phyloP scores from a whole-genome alignment of 331 rosid genomes.

The Quercus tomentella region DNA sequence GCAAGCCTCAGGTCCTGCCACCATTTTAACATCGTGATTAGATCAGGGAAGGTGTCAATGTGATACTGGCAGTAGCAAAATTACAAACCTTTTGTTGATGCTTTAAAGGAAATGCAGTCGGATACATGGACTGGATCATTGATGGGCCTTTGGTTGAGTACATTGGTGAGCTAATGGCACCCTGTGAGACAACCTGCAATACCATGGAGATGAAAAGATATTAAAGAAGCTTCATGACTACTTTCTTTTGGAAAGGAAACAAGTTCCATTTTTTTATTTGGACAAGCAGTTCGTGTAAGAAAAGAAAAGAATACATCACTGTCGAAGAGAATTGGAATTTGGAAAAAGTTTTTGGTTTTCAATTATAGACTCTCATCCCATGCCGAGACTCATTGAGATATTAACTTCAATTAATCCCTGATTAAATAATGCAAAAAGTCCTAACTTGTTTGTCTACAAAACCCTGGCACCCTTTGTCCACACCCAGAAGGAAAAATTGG shows the following conservation, averaged over 20 bases:
- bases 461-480: too few species aligned
- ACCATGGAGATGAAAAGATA: slow-evolving; percentile 5
- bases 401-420: background rate
- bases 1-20: slow-evolving; percentile 95
- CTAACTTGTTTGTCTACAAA: too few species aligned
- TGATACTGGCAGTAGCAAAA: slow-evolving; percentile 4
- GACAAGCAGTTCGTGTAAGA: background rate
- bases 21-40: background rate
- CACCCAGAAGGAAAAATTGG: background rate
- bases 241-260: background rate
- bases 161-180: slow-evolving; percentile 96
- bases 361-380: background rate
- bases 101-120: slow-evolving; percentile 90
- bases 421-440: background rate
- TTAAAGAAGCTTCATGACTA: background rate
- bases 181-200: slow-evolving; percentile 90
- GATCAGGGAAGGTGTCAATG: background rate
- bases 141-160: slow-evolving; percentile 82
- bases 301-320: background rate
- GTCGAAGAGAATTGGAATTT: background rate
- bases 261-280: background rate
- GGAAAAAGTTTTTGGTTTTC: background rate
- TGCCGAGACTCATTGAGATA: background rate
- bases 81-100: slow-evolving; percentile 91
- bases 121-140: slow-evolving; percentile 79